Evolutionary conservation across 495 filamentous ascomycete species (phyloP), one percentile per base, ranked within the genome.

Genomic region (Endocarpon pusillum): DNA sequence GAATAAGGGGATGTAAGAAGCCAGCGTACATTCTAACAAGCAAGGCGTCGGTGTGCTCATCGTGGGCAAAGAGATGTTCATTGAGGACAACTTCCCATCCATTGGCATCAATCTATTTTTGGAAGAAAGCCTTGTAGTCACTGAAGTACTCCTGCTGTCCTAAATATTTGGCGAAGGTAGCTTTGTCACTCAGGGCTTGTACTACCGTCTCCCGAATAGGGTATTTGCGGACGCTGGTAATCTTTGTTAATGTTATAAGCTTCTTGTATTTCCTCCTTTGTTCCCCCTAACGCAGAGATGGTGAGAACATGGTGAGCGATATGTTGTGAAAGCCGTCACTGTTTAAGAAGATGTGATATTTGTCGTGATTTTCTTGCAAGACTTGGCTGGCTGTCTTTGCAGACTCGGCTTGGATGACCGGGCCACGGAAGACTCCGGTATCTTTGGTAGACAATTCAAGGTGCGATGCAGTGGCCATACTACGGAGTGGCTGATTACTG

Each of bases 301-400:
- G 71, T 71, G 6, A 91, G 62, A 9, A 89, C 53, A 34, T 77
- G 70, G 43, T 94, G 83, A 3, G 58, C 68, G 35, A 89, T 79
- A 52, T 87, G 61, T 69, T 76, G 43, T 81, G 78, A 42, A 76
- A 86, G 0, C 73, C 73, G 1, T 48, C 39, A 1, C 66, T 17
- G 39, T 81, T 81, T 59, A 81, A 89, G 54, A 75, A 92, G 19
- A 83, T 72, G 47, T 92, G 80, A 47, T 86, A 64, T 19, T 64
- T 66, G 35, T 75, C 68, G 45, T 84, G 64, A 43, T 91, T 80
- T 29, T 78, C 57, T 44, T 87, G 76, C 32, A 93, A 52, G 1
- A 86, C 52, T 40, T 78, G 61, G 14, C 71, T 75, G 1, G 62
- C 64, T 23, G 53, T 67, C 27, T 61, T 55, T 2, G 82, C 77